phyloP scores from a whole-genome alignment of 2,329 filamentous ascomycete genomes.

The Neofusicoccum umdonicola region DNA sequence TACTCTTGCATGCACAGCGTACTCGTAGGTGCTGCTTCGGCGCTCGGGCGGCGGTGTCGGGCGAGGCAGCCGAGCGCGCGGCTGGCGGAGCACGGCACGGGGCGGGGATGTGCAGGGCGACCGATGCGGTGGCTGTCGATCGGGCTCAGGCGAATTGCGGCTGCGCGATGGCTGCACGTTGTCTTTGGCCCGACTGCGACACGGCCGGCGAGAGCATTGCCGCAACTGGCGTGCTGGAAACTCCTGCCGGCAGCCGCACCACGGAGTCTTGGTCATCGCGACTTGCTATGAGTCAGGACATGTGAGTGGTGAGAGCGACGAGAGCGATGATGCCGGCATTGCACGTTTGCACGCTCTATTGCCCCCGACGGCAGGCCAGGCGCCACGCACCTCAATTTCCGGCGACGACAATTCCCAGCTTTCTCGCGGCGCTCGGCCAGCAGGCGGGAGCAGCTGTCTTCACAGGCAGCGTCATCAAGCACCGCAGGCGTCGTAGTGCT shows the following conservation, averaged over 20 bases:
- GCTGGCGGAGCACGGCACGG: conserved; percentile 5
- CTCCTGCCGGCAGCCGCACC: not conserved
- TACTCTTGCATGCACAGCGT: not conserved
- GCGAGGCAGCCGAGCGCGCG: not conserved
- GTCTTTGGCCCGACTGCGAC: too few relatives aligned
- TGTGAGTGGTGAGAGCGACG: not conserved
- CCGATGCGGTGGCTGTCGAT: not conserved
- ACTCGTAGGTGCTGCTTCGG: not conserved
- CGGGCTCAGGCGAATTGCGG: not conserved
- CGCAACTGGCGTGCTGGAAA: not conserved
- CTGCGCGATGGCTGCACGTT: not conserved
- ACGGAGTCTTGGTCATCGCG: not conserved
- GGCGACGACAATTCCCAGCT: too few relatives aligned
- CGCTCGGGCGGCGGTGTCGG: not conserved
- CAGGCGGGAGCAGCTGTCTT: not conserved
- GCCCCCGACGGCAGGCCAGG: not conserved
- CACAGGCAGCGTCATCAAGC: not conserved
- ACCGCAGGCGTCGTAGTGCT: not conserved
- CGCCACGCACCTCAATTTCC: too few relatives aligned
- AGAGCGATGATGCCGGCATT: not conserved
- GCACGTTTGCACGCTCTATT: not conserved
- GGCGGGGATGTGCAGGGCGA: not conserved
- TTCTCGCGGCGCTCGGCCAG: not conserved
- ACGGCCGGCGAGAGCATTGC: not conserved
- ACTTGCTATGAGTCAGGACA: not conserved